Conservation (phyloP, 2,329 filamentous ascomycete genomes). For the Aspergillus neoniger region DNA sequence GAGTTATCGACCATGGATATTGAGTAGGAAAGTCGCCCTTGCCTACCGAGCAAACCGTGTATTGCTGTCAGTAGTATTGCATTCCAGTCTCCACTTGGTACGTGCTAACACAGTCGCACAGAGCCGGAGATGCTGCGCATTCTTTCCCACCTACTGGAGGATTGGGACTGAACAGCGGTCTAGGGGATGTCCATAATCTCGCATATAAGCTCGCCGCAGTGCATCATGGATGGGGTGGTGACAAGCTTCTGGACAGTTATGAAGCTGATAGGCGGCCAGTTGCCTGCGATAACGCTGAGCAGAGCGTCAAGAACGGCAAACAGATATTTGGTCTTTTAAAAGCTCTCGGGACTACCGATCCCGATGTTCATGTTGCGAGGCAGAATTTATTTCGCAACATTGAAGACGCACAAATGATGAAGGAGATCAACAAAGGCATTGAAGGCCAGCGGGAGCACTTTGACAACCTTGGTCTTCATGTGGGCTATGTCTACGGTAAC, state of each 20-base stretch:
- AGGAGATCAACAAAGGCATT: conserved; percentile 13
- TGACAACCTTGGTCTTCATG: conserved; percentile 18
- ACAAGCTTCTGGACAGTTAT: conserved; percentile 40
- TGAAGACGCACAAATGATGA: conserved; percentile 1
- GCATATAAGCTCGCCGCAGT: conserved; percentile 45
- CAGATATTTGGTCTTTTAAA: conserved; percentile 48
- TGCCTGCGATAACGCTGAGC: conserved; percentile 43
- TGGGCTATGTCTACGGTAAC: conserved; percentile 16
- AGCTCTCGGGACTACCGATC: conserved; percentile 39
- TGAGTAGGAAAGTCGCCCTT: conserved; percentile 46
- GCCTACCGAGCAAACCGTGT: conserved; percentile 39
- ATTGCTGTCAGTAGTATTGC: conserved; percentile 39
- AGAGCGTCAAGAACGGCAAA: conserved; percentile 49
- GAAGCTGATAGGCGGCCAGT: conserved; percentile 42
- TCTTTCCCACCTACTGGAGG: conserved; percentile 57
- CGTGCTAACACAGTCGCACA: conserved; percentile 1
- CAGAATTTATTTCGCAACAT: conserved; percentile 15
- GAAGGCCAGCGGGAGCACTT: conserved; percentile 19
- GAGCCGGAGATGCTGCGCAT: conserved; percentile 57
- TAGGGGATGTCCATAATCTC: conserved; percentile 55
- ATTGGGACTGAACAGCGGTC: conserved; percentile 57
- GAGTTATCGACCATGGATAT: conserved; percentile 45
- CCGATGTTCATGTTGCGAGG: conserved; percentile 3
- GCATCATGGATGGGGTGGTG: conserved; percentile 31
- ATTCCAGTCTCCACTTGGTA: background rate